Evolutionary conservation across 2,329 filamentous ascomycete species (phyloP).

Genomic region (Ploettnerulaceae sp.): DNA sequence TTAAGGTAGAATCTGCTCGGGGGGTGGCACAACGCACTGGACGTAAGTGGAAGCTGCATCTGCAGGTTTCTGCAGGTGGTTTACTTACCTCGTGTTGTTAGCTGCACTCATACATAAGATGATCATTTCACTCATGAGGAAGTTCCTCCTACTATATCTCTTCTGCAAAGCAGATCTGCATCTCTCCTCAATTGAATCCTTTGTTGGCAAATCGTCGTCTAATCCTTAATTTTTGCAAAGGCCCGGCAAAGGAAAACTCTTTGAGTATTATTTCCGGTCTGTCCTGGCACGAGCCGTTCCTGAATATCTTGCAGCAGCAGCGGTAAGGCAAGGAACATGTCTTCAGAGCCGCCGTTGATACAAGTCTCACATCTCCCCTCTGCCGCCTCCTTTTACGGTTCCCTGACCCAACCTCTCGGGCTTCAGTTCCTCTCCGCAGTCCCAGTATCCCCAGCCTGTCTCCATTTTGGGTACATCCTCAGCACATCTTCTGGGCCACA

Average conservation of each 20-base stretch:
- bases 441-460: constrained; percentile 20
- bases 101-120: constrained; percentile 10
- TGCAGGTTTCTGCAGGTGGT: constrained; percentile 1
- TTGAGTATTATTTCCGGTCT: neutral
- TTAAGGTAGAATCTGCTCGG: no score
- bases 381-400: constrained; percentile 78
- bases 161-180: neutral
- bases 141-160: neutral
- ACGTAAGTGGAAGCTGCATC: constrained; percentile 2
- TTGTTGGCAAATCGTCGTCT: no score
- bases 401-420: constrained; percentile 71
- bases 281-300: neutral
- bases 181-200: no score
- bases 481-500: constrained; percentile 7
- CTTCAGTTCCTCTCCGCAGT: constrained; percentile 44
- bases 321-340: neutral
- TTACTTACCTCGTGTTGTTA: constrained; percentile 1
- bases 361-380: constrained; percentile 73
- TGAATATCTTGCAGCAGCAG: constrained; percentile 1
- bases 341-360: constrained; percentile 40
- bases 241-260: neutral
- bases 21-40: constrained; percentile 1
- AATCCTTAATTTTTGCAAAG: no score
- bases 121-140: no score
- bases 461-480: constrained; percentile 41